phyloP scores from a whole-genome alignment of 306 rosid genomes.

The Phaseolus lunatus region DNA sequence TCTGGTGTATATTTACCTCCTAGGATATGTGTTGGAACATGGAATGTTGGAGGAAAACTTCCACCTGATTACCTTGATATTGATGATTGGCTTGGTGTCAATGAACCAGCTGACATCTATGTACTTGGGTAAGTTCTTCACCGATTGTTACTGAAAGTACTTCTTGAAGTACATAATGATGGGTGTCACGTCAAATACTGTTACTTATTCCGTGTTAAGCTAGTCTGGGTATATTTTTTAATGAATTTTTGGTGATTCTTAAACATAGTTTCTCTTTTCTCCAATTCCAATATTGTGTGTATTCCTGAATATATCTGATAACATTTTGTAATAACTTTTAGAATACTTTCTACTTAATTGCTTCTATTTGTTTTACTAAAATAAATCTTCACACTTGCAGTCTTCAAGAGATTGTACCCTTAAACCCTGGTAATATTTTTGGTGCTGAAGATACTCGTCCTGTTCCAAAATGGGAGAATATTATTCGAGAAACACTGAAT shows the following conservation, averaged over 20 bases:
- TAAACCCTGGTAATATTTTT: conserved; percentile 90
- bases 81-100: conserved; percentile 83
- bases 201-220: not conserved
- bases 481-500: conserved; percentile 82
- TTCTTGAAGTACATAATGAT: conserved; percentile 25
- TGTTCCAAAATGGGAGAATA: conserved; percentile 82
- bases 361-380: conserved; percentile 42
- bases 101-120: conserved; percentile 93
- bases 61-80: conserved; percentile 94
- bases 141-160: conserved; percentile 20
- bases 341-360: conserved; percentile 8
- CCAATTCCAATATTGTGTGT: not conserved
- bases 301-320: not conserved
- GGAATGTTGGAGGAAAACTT: conserved; percentile 93
- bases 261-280: conserved; percentile 10
- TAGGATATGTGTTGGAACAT: conserved; percentile 88
- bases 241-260: not conserved
- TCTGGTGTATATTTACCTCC: conserved; percentile 45
- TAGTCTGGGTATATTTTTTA: conserved; percentile 11
- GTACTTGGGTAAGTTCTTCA: conserved; percentile 79
- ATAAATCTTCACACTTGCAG: conserved; percentile 55
- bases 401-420: conserved; percentile 98
- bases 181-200: conserved; percentile 8
- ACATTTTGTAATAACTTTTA: conserved; percentile 22
- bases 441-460: conserved; percentile 95